phyloP scores from a whole-genome alignment of 2,329 filamentous ascomycete genomes.

The Biscogniauxia mediterranea region DNA sequence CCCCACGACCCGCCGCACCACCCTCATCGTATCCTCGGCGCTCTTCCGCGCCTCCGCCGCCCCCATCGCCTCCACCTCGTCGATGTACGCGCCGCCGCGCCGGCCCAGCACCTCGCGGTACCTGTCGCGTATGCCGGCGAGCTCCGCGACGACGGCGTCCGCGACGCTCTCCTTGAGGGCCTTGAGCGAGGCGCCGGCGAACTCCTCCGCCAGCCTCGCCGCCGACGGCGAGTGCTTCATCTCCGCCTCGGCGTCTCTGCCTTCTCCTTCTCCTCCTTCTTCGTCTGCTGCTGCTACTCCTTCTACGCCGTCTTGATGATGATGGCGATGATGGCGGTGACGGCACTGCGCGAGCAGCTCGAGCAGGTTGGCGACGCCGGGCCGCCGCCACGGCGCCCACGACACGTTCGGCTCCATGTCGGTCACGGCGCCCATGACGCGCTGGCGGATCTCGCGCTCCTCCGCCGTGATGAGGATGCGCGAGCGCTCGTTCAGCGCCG shows the following conservation, averaged over 20 bases:
- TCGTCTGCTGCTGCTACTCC: no score
- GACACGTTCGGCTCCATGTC: constrained; percentile 66
- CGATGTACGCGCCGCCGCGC: constrained; percentile 51
- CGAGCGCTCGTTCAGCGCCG: constrained; percentile 66
- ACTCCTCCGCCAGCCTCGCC: constrained; percentile 32
- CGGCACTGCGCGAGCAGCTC: constrained; percentile 75
- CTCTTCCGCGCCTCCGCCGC: constrained; percentile 59
- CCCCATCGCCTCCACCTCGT: constrained; percentile 57
- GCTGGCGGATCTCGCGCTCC: constrained; percentile 60
- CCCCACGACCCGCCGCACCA: constrained; percentile 52
- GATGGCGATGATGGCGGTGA: background rate
- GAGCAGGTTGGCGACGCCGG: constrained; percentile 85
- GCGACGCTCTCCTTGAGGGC: constrained; percentile 65
- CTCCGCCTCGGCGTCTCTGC: no score
- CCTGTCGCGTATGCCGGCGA: constrained; percentile 48
- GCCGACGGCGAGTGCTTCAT: constrained; percentile 24
- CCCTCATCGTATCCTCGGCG: constrained; percentile 57
- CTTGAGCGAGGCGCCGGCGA: constrained; percentile 45
- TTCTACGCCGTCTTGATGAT: no score
- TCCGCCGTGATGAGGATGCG: constrained; percentile 80
- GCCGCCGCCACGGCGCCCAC: constrained; percentile 68
- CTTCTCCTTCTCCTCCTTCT: no score
- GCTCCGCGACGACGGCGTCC: constrained; percentile 51
- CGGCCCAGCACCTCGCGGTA: constrained; percentile 46
- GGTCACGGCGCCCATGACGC: constrained; percentile 73